Base-by-base conservation (phyloP, 805 yeast species). In the Ogataea saltuana region DNA sequence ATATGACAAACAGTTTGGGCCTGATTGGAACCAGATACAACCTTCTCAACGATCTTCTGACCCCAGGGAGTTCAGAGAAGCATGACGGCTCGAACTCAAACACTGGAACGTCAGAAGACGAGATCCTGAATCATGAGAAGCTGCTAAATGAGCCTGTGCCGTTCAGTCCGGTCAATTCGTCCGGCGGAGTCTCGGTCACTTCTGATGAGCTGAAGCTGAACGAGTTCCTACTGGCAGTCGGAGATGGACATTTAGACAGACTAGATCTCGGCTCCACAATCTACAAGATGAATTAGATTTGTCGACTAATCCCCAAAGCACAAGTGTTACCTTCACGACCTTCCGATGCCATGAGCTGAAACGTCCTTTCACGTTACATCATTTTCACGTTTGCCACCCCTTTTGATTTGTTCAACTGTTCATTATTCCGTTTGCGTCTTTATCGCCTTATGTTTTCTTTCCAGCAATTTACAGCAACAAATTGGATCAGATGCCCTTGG, bases 161-260 rank as follows among this genome's bases (percentile, higher is more conserved):
- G 16, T 63, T 54, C 44, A 55, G 51, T 39, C 47, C 59, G 8
- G 39, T 53, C 26, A 46, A 45, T 26, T 48, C 53, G 12, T 44
- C 54, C 13, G 39, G 41, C 32, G 54, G 49, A 18, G 44, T 43
- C 6, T 48, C 52, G 12, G 19, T 45, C 13, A 42, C 46, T n/a
- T 53, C 56, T 19, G 60, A 59, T 22, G 61, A 60, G 22, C 41
- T 56, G 19, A 68, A 77, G 45, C 62, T 78, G 54, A 78, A 79
- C 52, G 78, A 76, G 53, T 59, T 76, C 29, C 72, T 76, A 44
- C 55, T 76, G 25, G 81, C 81, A 41, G 78, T 81, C 9, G 70
- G 80, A 45, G 81, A 76, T 48, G 80, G 79, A 12, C 70, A 76
- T 44, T 53, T 77, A 28, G 83, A 78, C 53, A 64, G 78, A 19